A percentile compares a stretch with the other conserved stretches of the same genome.
These are phyloP conservation scores for Raddia guianensis DNA, from an alignment of 176 grass and related monocot species.

Conservation along the genomic window DNA sequence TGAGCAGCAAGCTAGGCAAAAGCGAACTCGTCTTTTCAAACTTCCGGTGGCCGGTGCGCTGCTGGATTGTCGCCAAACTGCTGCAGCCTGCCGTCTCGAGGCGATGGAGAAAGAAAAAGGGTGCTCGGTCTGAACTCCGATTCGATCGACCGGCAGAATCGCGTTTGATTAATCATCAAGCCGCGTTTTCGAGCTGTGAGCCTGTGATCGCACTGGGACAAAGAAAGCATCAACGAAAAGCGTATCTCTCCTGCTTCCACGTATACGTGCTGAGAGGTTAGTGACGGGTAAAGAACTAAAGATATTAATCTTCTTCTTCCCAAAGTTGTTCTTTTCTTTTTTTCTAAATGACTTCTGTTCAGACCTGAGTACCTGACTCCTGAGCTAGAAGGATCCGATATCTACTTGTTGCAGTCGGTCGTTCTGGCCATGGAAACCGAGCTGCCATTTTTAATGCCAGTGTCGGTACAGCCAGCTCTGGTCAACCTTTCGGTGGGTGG, in stretches of 20 bases:
- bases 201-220: not conserved
- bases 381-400: not conserved
- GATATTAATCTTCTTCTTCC: not conserved
- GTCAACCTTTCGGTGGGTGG: not conserved
- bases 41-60: slow-evolving; percentile 10
- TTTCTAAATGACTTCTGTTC: not conserved
- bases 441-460: not conserved
- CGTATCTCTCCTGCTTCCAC: not conserved
- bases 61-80: not conserved
- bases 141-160: too few species aligned
- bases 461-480: not conserved
- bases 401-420: not conserved
- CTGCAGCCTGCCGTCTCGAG: not conserved
- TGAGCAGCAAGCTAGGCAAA: not conserved
- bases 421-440: not conserved
- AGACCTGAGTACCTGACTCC: not conserved
- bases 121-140: too few species aligned
- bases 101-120: not conserved
- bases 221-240: not conserved
- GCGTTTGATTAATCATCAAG: not conserved
- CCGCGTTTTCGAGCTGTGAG: not conserved
- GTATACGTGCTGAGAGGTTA: not conserved
- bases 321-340: not conserved
- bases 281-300: not conserved
- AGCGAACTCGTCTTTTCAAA: not conserved